phyloP scores from a whole-genome alignment of 768 basidiomycete genomes.

The Nidularia sp. region DNA sequence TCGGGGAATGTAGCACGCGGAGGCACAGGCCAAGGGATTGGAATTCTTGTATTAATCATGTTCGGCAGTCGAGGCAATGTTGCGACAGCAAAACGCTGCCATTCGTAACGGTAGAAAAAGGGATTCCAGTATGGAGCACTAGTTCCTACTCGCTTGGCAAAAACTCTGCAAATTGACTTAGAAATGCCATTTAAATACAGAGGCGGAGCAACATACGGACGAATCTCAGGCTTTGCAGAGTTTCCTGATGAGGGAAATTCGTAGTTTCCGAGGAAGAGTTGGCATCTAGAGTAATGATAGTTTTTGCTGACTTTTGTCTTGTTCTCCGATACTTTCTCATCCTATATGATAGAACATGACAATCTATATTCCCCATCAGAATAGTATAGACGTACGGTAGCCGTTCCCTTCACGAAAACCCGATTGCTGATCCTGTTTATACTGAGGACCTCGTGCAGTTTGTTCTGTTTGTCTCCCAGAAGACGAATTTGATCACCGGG shows the following conservation, averaged over 20 bases:
- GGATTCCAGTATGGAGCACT: conserved; percentile 58
- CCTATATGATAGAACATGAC: conserved; percentile 3
- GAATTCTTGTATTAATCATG: conserved; percentile 19
- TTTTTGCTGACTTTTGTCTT: conserved; percentile 37
- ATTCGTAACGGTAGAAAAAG: conserved; percentile 52
- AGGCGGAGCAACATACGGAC: conserved; percentile 38
- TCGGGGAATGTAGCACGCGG: conserved; percentile 35
- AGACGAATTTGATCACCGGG: conserved; percentile 79
- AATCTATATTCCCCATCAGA: neutral
- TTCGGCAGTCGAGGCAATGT: no score
- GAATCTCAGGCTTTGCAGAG: conserved; percentile 27
- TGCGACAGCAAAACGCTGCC: conserved; percentile 59
- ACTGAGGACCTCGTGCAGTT: conserved; percentile 64
- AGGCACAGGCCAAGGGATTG: conserved; percentile 70
- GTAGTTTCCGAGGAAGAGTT: conserved; percentile 69
- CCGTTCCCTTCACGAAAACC: conserved; percentile 48
- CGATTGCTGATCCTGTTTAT: conserved; percentile 72
- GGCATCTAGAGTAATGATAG: conserved; percentile 77
- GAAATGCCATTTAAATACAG: neutral
- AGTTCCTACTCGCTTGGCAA: conserved; percentile 67
- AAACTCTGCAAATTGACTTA: conserved; percentile 48
- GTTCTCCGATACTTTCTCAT: conserved; percentile 16
- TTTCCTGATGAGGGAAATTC: conserved; percentile 47
- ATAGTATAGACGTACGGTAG: conserved; percentile 22
- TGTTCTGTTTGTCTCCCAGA: conserved; percentile 57